Evolutionary conservation across 2,329 filamentous ascomycete species (phyloP).

Genomic region (Pseudovirgaria hyperparasitica): DNA sequence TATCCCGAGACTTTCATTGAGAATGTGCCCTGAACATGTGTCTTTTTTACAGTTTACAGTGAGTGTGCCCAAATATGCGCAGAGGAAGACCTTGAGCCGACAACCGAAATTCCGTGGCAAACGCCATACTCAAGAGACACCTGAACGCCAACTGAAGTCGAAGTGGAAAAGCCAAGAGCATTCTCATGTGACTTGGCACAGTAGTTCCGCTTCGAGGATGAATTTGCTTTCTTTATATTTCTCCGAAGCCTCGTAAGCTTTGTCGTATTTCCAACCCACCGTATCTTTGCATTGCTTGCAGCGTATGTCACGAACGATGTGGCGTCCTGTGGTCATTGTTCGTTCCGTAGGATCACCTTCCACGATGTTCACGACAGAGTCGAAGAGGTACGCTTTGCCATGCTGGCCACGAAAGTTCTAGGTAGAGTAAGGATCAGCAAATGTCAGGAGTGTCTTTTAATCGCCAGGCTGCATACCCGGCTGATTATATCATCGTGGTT

Average conservation of each 20-base stretch:
- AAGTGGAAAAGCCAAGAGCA: too few relatives aligned
- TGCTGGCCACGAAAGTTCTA: constrained; percentile 98
- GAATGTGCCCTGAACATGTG: too few relatives aligned
- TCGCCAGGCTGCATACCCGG: constrained; percentile 42
- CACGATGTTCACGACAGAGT: constrained; percentile 82
- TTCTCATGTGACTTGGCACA: constrained; percentile 56
- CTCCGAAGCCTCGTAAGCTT: constrained; percentile 80
- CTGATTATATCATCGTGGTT: constrained; percentile 96
- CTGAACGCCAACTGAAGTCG: too few relatives aligned
- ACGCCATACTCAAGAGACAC: too few relatives aligned
- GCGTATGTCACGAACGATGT: constrained; percentile 84
- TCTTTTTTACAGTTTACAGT: too few relatives aligned
- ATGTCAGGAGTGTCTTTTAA: constrained; percentile 2
- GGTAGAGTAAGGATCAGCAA: constrained; percentile 2
- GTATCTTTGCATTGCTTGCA: constrained; percentile 86
- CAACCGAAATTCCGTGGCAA: too few relatives aligned
- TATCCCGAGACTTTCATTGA: too few relatives aligned
- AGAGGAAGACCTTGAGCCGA: too few relatives aligned
- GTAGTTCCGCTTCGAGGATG: constrained; percentile 82
- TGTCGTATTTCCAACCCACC: constrained; percentile 98
- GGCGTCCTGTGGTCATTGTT: constrained; percentile 93
- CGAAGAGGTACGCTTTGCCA: constrained; percentile 95
- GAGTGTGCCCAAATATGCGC: too few relatives aligned
- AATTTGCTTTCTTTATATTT: constrained; percentile 99
- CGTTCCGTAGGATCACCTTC: constrained; percentile 78